phyloP scores from a whole-genome alignment of 2,329 filamentous ascomycete species.

The Colletotrichum navitas region DNA sequence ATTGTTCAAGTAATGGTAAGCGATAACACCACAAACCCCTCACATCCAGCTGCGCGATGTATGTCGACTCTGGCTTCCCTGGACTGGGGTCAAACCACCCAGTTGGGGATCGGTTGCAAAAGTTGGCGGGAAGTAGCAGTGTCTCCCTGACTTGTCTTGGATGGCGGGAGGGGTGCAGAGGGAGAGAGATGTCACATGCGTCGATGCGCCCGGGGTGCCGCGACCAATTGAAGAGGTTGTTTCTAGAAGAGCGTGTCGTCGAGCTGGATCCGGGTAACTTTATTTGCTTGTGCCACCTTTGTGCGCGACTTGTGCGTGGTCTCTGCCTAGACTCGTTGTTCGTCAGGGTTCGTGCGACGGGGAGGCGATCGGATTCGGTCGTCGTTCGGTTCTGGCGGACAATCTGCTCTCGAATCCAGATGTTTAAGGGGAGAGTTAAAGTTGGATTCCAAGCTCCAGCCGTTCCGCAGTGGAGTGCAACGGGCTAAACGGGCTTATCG shows the following conservation, averaged over 20 bases:
- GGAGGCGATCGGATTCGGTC: constrained; percentile 14
- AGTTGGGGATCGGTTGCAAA: constrained; percentile 34
- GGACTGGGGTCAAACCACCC: constrained; percentile 28
- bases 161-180: constrained; percentile 40
- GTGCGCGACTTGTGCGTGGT: background rate
- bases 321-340: background rate
- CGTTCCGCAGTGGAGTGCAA: constrained; percentile 40
- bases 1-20: constrained; percentile 35
- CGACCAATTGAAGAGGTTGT: constrained; percentile 37
- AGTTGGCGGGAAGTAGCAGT: constrained; percentile 42
- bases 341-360: background rate
- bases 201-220: constrained; percentile 30
- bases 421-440: constrained; percentile 34
- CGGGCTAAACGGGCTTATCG: constrained; percentile 33
- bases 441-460: constrained; percentile 34
- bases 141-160: constrained; percentile 33
- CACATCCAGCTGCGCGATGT: constrained; percentile 38
- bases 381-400: constrained; percentile 30
- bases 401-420: constrained; percentile 24
- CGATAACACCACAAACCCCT: constrained; percentile 42
- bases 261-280: constrained; percentile 17
- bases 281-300: constrained; percentile 7
- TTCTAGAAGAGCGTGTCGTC: constrained; percentile 24
- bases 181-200: constrained; percentile 43
- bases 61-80: constrained; percentile 31